A percentile compares a stretch with the other conserved stretches of the same genome.
phyloP scores from a whole-genome alignment of 345 rosid species.

The Boechera retrofracta region DNA sequence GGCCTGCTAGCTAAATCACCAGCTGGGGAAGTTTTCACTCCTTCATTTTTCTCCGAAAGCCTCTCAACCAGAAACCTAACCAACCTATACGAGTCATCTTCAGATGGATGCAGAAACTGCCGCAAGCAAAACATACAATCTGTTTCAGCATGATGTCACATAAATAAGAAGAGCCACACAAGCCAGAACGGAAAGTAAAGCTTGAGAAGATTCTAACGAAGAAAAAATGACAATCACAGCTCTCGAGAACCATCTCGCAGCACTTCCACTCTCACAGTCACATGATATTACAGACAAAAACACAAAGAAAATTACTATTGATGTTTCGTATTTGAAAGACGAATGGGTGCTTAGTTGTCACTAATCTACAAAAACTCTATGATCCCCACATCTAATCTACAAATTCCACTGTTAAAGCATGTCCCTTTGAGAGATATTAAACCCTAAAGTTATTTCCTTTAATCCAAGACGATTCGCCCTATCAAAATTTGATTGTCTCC shows the following conservation, averaged over 20 bases:
- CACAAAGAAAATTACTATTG: too few relatives aligned
- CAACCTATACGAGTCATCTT: conserved; percentile 69
- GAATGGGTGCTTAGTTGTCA: too few relatives aligned
- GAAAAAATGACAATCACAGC: conserved; percentile 14
- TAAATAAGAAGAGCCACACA: conserved; percentile 53
- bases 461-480: neutral
- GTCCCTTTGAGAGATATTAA: neutral
- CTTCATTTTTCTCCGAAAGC: conserved; percentile 54
- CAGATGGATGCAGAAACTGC: conserved; percentile 87
- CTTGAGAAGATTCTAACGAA: neutral
- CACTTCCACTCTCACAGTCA: neutral
- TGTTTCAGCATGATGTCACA: conserved; percentile 63
- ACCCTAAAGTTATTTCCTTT: neutral
- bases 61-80: conserved; percentile 74
- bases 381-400: neutral
- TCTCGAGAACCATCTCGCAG: neutral
- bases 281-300: too few relatives aligned
- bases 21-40: conserved; percentile 39
- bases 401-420: neutral
- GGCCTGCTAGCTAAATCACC: conserved; percentile 36
- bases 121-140: conserved; percentile 72
- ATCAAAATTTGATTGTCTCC: too few relatives aligned
- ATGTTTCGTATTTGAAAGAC: too few relatives aligned
- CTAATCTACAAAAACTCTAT: too few relatives aligned
- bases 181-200: conserved; percentile 3